These are phyloP conservation scores for Globisporangium irregulare DNA, from an alignment of 352 stramenopile genomes.

Conservation along the genomic window DNA sequence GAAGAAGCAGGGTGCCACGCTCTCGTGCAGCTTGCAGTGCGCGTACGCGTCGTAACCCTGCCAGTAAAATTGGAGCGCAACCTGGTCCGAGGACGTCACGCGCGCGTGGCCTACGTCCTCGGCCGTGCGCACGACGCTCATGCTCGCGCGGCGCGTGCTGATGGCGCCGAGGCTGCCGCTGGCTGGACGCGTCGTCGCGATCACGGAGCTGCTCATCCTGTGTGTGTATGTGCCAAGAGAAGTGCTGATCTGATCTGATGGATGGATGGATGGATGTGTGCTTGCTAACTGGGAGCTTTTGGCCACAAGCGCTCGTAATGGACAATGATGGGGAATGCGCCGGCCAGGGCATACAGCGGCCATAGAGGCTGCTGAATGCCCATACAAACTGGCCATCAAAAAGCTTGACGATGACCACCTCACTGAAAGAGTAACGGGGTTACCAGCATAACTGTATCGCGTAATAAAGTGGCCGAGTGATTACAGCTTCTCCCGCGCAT, in stretches of 20 bases:
- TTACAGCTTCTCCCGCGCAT: constrained; percentile 2
- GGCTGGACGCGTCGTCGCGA: background rate
- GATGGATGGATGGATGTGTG: background rate
- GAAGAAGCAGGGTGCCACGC: constrained; percentile 54
- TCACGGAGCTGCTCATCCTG: constrained; percentile 8
- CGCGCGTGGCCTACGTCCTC: constrained; percentile 17
- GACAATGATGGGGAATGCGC: background rate
- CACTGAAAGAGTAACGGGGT: background rate
- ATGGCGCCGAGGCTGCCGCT: background rate
- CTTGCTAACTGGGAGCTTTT: background rate
- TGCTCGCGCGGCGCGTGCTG: constrained; percentile 7
- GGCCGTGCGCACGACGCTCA: constrained; percentile 17
- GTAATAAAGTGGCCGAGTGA: background rate
- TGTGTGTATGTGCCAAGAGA: background rate
- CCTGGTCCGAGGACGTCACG: constrained; percentile 44
- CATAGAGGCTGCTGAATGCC: background rate
- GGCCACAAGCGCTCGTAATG: background rate
- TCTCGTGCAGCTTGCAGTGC: constrained; percentile 42
- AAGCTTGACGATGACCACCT: background rate
- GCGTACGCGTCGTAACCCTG: constrained; percentile 66
- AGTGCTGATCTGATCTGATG: too few relatives aligned
- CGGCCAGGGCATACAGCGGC: background rate
- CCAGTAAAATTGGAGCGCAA: constrained; percentile 67
- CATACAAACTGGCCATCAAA: background rate
- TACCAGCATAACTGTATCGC: too few relatives aligned